Evolutionary conservation across 495 filamentous ascomycete species (phyloP).

Genomic region (Lasiosphaeria ovina): DNA sequence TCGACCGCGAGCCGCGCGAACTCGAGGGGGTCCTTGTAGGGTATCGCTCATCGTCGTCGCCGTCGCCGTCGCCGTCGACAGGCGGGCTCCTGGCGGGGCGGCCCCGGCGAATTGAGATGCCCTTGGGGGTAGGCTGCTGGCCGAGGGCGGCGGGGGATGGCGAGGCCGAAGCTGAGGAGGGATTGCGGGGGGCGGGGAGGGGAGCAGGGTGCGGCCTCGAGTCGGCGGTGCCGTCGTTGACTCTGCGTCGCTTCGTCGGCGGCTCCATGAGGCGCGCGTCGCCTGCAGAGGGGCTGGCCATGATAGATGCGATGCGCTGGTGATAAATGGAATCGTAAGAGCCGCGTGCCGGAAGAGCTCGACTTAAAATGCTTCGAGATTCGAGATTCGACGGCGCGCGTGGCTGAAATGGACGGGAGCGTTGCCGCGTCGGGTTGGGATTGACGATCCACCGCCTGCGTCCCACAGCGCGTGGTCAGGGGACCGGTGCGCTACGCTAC

Average conservation of each 20-base stretch:
- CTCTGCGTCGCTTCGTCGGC: slow-evolving; percentile 56
- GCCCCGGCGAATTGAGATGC: slow-evolving; percentile 42
- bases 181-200: background rate
- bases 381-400: background rate
- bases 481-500: background rate
- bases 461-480: background rate
- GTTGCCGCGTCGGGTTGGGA: background rate
- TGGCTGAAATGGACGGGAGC: slow-evolving; percentile 7
- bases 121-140: slow-evolving; percentile 12
- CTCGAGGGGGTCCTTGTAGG: slow-evolving; percentile 30
- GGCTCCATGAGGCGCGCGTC: slow-evolving; percentile 32
- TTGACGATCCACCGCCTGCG: background rate
- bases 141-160: background rate
- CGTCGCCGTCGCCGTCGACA: slow-evolving; percentile 21
- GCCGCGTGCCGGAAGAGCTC: slow-evolving; percentile 8
- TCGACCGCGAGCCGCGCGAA: slow-evolving; percentile 28
- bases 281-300: slow-evolving; percentile 34
- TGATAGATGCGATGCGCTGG: slow-evolving; percentile 18
- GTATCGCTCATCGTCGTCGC: slow-evolving; percentile 25
- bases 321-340: background rate
- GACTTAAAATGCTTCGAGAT: too few species aligned
- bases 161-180: too few species aligned
- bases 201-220: slow-evolving; percentile 36
- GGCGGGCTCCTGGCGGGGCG: slow-evolving; percentile 32
- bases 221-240: slow-evolving; percentile 45